Base-by-base conservation (phyloP, 1,284 basidiomycete species). In the Golubevia sp. region DNA sequence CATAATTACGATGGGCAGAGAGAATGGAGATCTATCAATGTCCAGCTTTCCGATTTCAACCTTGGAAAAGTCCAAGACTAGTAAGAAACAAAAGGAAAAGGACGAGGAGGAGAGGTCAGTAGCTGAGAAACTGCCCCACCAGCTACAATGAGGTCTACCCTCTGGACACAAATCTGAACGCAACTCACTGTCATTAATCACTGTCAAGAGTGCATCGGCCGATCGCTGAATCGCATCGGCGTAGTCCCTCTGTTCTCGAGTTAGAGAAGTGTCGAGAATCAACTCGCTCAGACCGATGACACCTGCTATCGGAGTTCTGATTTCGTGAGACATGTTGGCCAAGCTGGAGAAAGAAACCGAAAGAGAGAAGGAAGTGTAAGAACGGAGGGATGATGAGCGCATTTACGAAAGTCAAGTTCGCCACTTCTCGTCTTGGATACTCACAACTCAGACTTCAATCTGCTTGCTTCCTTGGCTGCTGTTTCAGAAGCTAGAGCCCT, bases 21-120 rank as follows among this genome's bases (percentile, higher is more conserved):
- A 66, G 75, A 85, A 85, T 0, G 84, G 74, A 8, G 71, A 66
- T 56, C 66, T 68, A 49, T 85, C 84, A 50, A 85, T 69, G 44
- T 84, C 83, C 56, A 85, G 75, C 70, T 84, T 82, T 55, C 83
- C 84, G 2, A 82, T 75, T 65, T 85, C 84, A 49, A 84, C 77
- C 64, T 85, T 85, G 57, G 75, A 75, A 55, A 85, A 79, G 63
- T 85, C 84, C 57, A 83, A 71, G 23, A 74, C 66, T 15, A 34
- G 30, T 5, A 34, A 34, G 30, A 34, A 11, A 5, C 30, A 11
- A 34, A 11, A 11, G 30, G 11, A 11, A 34, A 11, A 34, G 30
- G 4, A 34, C 4, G 30, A 34, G 11, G 30, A 5, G 30, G 30
- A 34, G 30, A 11, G 11, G 30, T 34, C 30, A 34, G 30, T n/a